Evolutionary conservation across 306 rosid species (phyloP).

Genomic region (Calophaca sinica): DNA sequence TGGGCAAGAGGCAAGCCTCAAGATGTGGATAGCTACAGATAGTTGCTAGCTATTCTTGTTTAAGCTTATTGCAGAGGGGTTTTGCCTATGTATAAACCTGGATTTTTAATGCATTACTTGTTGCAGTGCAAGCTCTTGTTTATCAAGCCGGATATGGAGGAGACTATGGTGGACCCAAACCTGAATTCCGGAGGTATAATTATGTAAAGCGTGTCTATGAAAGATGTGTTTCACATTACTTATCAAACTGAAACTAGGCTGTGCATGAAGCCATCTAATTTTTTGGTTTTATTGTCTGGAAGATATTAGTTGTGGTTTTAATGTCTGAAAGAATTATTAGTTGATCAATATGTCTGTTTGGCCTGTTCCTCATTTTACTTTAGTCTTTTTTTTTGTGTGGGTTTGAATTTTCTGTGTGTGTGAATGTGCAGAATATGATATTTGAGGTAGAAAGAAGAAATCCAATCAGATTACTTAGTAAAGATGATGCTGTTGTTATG

Average conservation of each 20-base stretch:
- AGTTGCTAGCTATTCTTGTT: constrained; percentile 20
- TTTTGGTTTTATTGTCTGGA: too few species aligned
- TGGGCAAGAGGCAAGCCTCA: too few species aligned
- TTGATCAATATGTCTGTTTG: neutral
- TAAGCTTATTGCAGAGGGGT: neutral
- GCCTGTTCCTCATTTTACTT: too few species aligned
- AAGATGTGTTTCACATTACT: neutral
- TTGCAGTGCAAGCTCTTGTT: too few species aligned
- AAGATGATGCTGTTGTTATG: too few species aligned
- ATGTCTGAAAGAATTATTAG: constrained; percentile 13
- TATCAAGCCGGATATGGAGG: too few species aligned
- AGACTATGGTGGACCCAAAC: constrained; percentile 53
- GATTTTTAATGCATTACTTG: constrained; percentile 18
- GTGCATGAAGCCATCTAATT: too few species aligned
- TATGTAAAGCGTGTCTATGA: neutral
- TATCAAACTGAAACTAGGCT: too few species aligned
- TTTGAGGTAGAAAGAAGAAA: neutral
- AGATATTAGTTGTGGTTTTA: too few species aligned
- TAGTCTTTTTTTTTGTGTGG: too few species aligned
- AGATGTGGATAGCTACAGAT: too few species aligned
- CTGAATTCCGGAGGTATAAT: constrained; percentile 65
- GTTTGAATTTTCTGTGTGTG: neutral
- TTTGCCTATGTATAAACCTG: constrained; percentile 12
- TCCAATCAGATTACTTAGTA: neutral
- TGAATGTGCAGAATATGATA: neutral